Evolutionary conservation across 83 land plant species (phyloP), one percentile per base, ranked within the genome.

Genomic region (Thuja plicata): DNA sequence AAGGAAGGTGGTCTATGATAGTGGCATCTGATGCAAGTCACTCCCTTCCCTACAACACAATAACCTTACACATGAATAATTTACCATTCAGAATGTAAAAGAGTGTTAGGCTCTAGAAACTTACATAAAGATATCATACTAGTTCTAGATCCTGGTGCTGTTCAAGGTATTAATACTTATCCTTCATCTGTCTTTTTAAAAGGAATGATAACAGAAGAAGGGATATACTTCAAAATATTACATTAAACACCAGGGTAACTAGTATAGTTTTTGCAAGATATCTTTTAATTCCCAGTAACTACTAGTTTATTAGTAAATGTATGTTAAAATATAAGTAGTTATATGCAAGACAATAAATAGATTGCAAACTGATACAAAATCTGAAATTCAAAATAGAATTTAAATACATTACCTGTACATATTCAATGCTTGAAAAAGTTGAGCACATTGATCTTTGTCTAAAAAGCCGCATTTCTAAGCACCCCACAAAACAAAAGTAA

Each of bases 341-440:
- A 8, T 12, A 34, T 76, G n/a, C 30, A 0, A 81, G 13, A 45
- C 45, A 81, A 81, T 45, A 45, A 81, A 19, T 43, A 40, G 19
- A 81, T 27, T 41, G 84, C n/a, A 81, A 81, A 40, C 5, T 19
- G 84, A 77, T 6, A 80, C 11, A 41, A 40, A 41, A 43, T 19
- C n/a, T 76, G 12, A 45, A 48, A 16, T 11, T 30, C 17, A 16
- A 30, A 84, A 11, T 50, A 2, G 13, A 48, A 46, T 10, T 84
- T 48, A 30, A n/a, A n/a, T 9, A 84, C 57, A 84, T 84, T 76
- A 96, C 99, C 99, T 92, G 91, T 97, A 97, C 27, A 92, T 93
- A 89, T 93, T 96, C 60, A 97, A 87, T 88, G 94, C 95, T 85
- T 93, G 93, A 92, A 97, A 96, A 5, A 97, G 93, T 37, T 40